Conservation (phyloP, 106 monocot species). For the Platanthera guangdongensis region DNA sequence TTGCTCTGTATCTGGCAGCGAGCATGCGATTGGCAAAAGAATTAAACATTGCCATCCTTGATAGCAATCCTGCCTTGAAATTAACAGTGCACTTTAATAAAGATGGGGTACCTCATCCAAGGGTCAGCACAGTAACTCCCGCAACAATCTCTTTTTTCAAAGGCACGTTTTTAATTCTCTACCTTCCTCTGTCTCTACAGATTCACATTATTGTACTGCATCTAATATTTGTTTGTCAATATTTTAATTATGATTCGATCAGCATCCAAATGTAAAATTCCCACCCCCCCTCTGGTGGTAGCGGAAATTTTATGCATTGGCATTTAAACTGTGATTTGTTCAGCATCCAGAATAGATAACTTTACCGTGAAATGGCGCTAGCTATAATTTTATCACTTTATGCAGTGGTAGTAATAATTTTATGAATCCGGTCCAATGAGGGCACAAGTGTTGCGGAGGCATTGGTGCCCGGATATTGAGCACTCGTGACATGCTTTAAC, state of each 20-base stretch:
- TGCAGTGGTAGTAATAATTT: not conserved
- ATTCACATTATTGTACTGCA: not conserved
- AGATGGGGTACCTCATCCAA: slow-evolving; percentile 67
- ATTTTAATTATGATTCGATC: not conserved
- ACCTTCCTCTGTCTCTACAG: not conserved
- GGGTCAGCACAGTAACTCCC: slow-evolving; percentile 93
- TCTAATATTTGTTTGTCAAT: not conserved
- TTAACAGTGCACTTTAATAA: slow-evolving; percentile 38
- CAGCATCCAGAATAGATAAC: not conserved
- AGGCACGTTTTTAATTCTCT: slow-evolving; percentile 32
- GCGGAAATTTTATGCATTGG: not conserved
- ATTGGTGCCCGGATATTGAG: too few relatives aligned
- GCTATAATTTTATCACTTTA: slow-evolving; percentile 1
- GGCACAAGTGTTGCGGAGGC: too few relatives aligned
- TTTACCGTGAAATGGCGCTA: not conserved
- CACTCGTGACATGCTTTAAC: too few relatives aligned
- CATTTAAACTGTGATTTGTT: not conserved
- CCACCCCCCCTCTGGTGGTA: not conserved
- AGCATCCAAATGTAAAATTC: not conserved
- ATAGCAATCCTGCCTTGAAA: slow-evolving; percentile 69
- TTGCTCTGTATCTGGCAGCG: slow-evolving; percentile 33
- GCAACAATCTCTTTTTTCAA: slow-evolving; percentile 84
- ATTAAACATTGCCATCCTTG: slow-evolving; percentile 71
- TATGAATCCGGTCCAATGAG: too few relatives aligned
- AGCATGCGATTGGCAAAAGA: slow-evolving; percentile 72